A percentile compares a stretch with the other conserved stretches of the same genome.
phyloP scores from a whole-genome alignment of 2,329 filamentous ascomycete genomes.

The Aureobasidium mangrovei region DNA sequence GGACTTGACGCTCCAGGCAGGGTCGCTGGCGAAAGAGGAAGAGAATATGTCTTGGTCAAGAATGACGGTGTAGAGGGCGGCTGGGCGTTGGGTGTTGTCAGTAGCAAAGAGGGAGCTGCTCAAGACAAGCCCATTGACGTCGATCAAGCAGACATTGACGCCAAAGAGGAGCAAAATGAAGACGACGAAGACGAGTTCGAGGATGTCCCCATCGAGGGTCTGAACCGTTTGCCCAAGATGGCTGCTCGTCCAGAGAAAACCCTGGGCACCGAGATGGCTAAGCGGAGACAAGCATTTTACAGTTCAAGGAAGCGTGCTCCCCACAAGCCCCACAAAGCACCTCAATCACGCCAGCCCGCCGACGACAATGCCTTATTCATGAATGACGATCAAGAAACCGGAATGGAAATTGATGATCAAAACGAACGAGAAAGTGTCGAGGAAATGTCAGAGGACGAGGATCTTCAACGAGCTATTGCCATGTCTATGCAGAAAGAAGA shows the following conservation, averaged over 20 bases:
- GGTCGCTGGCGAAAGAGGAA: conserved; percentile 75
- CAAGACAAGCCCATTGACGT: conserved; percentile 87
- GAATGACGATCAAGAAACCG: conserved; percentile 28
- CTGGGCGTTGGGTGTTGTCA: conserved; percentile 91
- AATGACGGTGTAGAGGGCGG: conserved; percentile 92
- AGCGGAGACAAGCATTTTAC: conserved; percentile 40
- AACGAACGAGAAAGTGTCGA: conserved; percentile 35
- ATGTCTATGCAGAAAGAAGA: conserved; percentile 66
- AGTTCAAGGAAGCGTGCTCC: conserved; percentile 25
- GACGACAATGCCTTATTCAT: conserved; percentile 51
- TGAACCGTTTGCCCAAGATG: conserved; percentile 72
- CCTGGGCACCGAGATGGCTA: conserved; percentile 20
- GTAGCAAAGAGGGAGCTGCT: conserved; percentile 67
- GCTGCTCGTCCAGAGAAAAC: conserved; percentile 23
- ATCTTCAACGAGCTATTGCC: conserved; percentile 72
- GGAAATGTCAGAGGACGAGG: conserved; percentile 54
- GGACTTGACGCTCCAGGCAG: conserved; percentile 52
- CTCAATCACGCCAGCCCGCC: conserved; percentile 21
- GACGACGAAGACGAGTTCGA: conserved; percentile 74
- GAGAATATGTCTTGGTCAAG: conserved; percentile 92
- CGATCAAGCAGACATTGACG: conserved; percentile 51
- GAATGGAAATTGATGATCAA: conserved; percentile 21
- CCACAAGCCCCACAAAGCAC: conserved; percentile 18
- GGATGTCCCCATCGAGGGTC: conserved; percentile 81
- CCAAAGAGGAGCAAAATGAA: conserved; percentile 46